A percentile compares a stretch with the other conserved stretches of the same genome.
Evolutionary conservation across 2,329 filamentous ascomycete genomes (phyloP).

Genomic region (Cytospora mali): DNA sequence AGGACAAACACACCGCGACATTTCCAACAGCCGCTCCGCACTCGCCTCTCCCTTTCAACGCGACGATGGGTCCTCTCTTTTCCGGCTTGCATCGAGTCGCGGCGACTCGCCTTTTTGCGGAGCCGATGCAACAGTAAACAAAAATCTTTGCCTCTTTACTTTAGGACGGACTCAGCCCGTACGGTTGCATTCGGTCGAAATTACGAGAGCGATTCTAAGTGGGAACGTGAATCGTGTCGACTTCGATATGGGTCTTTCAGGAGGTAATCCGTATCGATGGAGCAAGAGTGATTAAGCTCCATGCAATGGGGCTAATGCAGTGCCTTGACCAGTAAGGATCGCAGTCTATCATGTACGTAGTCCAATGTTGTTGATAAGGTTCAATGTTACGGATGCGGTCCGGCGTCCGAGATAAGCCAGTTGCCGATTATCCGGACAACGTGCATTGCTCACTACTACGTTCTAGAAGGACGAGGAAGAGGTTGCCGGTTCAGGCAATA

Average conservation of each 20-base stretch:
- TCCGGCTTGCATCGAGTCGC: neutral
- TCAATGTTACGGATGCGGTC: too few species aligned
- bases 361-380: neutral
- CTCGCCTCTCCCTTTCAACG: slow-evolving; percentile 9
- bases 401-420: neutral
- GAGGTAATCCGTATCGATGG: neutral
- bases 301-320: neutral
- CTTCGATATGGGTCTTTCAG: neutral
- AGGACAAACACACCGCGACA: slow-evolving; percentile 11
- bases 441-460: neutral
- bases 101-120: neutral
- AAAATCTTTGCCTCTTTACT: neutral
- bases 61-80: neutral
- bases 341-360: neutral
- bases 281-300: neutral
- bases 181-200: neutral
- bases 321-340: neutral
- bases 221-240: neutral
- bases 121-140: neutral
- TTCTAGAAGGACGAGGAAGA: neutral
- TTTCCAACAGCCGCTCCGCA: slow-evolving; percentile 21
- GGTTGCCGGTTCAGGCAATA: too few species aligned
- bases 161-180: neutral
- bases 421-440: too few species aligned
- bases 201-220: neutral